Evolutionary conservation across 257 asterid species (phyloP).

Genomic region (Solanum tacnaense): DNA sequence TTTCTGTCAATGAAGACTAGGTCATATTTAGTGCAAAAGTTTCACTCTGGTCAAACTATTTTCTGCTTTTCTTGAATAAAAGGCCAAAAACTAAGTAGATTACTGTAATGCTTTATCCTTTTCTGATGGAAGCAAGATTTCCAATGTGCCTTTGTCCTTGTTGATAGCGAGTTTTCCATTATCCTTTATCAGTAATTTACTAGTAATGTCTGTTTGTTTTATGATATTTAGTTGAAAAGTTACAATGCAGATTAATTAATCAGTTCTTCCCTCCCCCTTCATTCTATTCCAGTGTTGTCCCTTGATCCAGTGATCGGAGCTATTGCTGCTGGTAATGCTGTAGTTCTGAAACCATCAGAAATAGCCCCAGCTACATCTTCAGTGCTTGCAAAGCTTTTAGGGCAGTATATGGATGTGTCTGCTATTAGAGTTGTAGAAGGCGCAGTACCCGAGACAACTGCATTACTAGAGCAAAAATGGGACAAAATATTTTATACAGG

Average conservation of each 20-base stretch:
- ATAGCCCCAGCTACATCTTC: conserved; percentile 50
- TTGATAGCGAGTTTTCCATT: not conserved
- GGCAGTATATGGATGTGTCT: conserved; percentile 54
- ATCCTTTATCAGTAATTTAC: not conserved
- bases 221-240: not conserved
- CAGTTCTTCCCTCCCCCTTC: not conserved
- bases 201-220: not conserved
- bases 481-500: conserved; percentile 34
- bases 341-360: conserved; percentile 67
- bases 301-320: conserved; percentile 87
- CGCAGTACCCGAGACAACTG: conserved; percentile 32
- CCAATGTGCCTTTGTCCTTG: not conserved
- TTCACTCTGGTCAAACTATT: not conserved
- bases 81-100: not conserved
- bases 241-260: not conserved
- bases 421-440: conserved; percentile 79
- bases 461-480: conserved; percentile 65
- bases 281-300: conserved; percentile 34
- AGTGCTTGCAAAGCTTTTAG: conserved; percentile 47
- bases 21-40: not conserved
- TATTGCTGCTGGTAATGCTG: conserved; percentile 82
- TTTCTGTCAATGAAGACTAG: not conserved
- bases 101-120: not conserved
- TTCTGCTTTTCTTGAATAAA: not conserved
- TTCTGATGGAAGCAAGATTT: not conserved